Evolutionary conservation across 2,329 filamentous ascomycete species (phyloP), one percentile per base, ranked within the genome.

Genomic region (Neofusicoccum ribis): DNA sequence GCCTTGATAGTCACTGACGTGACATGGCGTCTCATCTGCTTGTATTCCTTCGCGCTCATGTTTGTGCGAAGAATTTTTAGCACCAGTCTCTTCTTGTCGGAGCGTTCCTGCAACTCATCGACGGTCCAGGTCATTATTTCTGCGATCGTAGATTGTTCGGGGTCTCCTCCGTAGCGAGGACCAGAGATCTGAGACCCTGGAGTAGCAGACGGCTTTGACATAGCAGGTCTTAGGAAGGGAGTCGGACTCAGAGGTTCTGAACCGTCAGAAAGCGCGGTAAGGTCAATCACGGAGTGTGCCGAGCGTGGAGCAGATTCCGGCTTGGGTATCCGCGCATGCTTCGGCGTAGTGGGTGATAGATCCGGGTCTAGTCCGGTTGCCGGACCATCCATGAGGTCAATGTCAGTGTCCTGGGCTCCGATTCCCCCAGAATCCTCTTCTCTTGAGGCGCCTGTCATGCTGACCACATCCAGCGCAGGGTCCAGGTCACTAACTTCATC

Each of bases 81-180:
- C 23, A 84, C 67, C 1, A 83, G 70, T 5, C 81, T 76, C 44
- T 79, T 77, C 11, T 81, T 73, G 67, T 85, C 81, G 8, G 67
- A 49, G 2, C 73, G 71, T 8, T 75, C 72, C 43, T 77, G 69
- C 3, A 85, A 71, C 1, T 74, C 63, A 3, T 67, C 62, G 73
- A 76, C 81, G 4, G 66, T 63, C 72, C 80, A 77, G 3, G 36
- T 62, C 11, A 67, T 56, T 15, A 81, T 73, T 1, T 70, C 72
- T 8, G 66, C 62, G 17, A 74, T 66, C 2, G 66, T 64, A 3
- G 68, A 68, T 2, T 68, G 50, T 41, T 65, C 61, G 8, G 70
- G 70, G 27, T 66, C 50, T 8, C 23, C 46, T 4, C 62, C 62
- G 31, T 20, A 43, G 14, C 34, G 47, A 4, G 9, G n/a, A 1